These are phyloP conservation scores for Terana coerulea DNA, from an alignment of 768 basidiomycete genomes.

Conservation along the genomic window DNA sequence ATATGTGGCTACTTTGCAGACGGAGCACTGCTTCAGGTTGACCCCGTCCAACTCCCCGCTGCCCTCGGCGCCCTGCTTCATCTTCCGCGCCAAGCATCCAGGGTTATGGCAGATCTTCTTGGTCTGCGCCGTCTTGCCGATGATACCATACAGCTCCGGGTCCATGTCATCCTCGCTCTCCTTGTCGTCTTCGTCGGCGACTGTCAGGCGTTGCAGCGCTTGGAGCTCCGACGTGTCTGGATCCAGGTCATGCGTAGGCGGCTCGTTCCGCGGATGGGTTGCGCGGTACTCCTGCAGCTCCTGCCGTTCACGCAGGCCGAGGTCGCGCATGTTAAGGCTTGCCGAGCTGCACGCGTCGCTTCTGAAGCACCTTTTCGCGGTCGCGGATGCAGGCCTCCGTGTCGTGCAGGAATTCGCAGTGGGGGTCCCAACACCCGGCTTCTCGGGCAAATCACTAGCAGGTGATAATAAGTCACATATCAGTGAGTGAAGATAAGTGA, in stretches of 20 bases:
- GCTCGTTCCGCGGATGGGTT: too few species aligned
- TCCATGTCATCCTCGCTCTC: conserved; percentile 9
- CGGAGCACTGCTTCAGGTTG: conserved; percentile 12
- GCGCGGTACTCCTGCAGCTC: conserved; percentile 1
- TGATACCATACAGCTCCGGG: conserved; percentile 5
- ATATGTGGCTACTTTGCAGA: conserved; percentile 9
- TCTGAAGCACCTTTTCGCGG: conserved; percentile 11
- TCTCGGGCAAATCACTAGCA: conserved; percentile 16
- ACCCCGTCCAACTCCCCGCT: not conserved
- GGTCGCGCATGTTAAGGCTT: conserved; percentile 6
- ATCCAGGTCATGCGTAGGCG: too few species aligned
- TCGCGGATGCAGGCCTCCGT: not conserved
- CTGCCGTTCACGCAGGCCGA: not conserved
- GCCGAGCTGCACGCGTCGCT: conserved; percentile 7
- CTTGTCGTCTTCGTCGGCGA: not conserved
- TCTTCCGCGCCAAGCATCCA: conserved; percentile 4
- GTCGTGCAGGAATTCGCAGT: conserved; percentile 16
- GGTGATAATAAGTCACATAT: not conserved
- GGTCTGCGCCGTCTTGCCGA: not conserved
- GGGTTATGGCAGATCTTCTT: conserved; percentile 12
- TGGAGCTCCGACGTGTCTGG: too few species aligned
- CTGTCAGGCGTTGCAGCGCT: too few species aligned
- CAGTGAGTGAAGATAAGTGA: not conserved
- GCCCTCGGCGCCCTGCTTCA: not conserved
- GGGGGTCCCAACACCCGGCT: conserved; percentile 12